Evolutionary conservation across 1,139 yeast genomes (phyloP).

Genomic region (Geotrichum restrictum): DNA sequence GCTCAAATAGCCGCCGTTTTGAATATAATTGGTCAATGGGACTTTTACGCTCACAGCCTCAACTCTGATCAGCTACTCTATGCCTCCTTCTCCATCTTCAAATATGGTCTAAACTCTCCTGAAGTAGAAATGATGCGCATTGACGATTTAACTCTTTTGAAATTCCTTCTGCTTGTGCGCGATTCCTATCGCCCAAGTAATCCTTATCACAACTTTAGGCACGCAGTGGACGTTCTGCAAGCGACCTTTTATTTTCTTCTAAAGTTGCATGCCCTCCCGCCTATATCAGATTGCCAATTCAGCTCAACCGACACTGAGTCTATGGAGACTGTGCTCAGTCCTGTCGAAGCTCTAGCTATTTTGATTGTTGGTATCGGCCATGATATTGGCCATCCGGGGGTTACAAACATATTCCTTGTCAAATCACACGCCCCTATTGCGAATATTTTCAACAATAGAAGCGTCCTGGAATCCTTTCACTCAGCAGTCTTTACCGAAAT

Average conservation of each 20-base stretch:
- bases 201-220: conserved; percentile 91
- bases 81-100: conserved; percentile 56
- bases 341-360: conserved; percentile 54
- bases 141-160: conserved; percentile 47
- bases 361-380: conserved; percentile 88
- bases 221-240: conserved; percentile 92
- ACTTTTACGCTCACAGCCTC: conserved; percentile 66
- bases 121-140: conserved; percentile 34
- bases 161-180: conserved; percentile 61
- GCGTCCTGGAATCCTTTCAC: conserved; percentile 83
- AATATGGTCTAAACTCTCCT: conserved; percentile 45
- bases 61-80: conserved; percentile 64
- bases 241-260: conserved; percentile 69
- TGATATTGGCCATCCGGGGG: conserved; percentile 95
- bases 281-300: not conserved
- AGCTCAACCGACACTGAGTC: not conserved
- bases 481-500: conserved; percentile 65
- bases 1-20: conserved; percentile 3
- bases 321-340: conserved; percentile 23
- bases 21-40: conserved; percentile 30
- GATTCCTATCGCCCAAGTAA: conserved; percentile 79
- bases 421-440: conserved; percentile 66
- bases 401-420: conserved; percentile 71
- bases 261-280: conserved; percentile 47
- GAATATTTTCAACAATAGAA: conserved; percentile 55